Percentiles rank a stretch among this genome's conserved stretches.
Evolutionary conservation across 2,329 filamentous ascomycete species (phyloP).

Genomic region (Sclerotinia sclerotiorum): DNA sequence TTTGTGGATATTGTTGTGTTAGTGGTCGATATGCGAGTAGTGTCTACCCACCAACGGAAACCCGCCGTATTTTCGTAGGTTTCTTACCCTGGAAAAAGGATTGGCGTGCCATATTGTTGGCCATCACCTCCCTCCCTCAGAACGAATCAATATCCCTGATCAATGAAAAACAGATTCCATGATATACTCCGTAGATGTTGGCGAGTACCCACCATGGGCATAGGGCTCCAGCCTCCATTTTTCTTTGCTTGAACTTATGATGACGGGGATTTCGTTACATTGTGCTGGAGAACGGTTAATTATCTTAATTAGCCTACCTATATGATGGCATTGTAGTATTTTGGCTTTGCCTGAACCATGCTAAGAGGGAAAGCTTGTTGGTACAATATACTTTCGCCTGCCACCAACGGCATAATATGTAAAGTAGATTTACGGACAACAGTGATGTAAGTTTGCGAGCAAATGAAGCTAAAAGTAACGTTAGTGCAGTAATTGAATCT

Average conservation of each 20-base stretch:
- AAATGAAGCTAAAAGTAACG: too few species aligned
- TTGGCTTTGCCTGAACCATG: slow-evolving; percentile 2
- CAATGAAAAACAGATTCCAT: slow-evolving; percentile 1
- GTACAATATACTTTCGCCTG: not conserved
- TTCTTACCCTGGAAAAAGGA: slow-evolving; percentile 1
- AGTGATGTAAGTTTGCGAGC: not conserved
- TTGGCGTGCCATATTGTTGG: not conserved
- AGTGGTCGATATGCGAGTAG: slow-evolving; percentile 8
- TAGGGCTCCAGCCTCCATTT: slow-evolving; percentile 23
- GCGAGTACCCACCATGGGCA: slow-evolving; percentile 16
- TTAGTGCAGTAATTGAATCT: not conserved
- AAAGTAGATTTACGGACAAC: not conserved
- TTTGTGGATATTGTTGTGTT: not conserved
- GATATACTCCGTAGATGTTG: not conserved
- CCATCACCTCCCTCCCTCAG: slow-evolving; percentile 2
- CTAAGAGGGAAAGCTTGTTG: not conserved
- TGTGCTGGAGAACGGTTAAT: slow-evolving; percentile 3
- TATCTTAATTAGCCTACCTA: not conserved
- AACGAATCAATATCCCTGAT: slow-evolving; percentile 15
- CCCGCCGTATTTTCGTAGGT: not conserved
- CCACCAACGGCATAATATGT: not conserved
- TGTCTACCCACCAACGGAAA: not conserved
- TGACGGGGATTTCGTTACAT: slow-evolving; percentile 11
- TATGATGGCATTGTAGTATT: slow-evolving; percentile 12
- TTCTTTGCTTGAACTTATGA: slow-evolving; percentile 8